Evolutionary conservation across 352 stramenopile species (phyloP).

Genomic region (Phytopythium litorale): DNA sequence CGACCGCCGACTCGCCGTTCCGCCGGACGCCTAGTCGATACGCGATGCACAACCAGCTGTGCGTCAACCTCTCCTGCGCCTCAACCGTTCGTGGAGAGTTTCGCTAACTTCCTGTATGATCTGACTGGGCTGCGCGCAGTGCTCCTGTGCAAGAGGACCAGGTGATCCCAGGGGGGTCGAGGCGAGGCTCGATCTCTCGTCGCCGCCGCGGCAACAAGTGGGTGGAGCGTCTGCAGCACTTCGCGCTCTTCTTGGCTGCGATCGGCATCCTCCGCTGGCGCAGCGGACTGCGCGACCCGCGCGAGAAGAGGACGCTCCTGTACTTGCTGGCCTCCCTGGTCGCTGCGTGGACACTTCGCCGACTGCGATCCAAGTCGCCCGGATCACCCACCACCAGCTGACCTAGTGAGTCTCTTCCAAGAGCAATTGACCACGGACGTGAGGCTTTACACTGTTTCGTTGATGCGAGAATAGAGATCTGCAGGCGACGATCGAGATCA

Average conservation of each 20-base stretch:
- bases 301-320: constrained; percentile 54
- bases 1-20: constrained; percentile 44
- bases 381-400: constrained; percentile 8
- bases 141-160: constrained; percentile 64
- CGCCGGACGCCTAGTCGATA: constrained; percentile 52
- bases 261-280: constrained; percentile 46
- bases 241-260: constrained; percentile 34
- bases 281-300: constrained; percentile 34
- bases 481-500: neutral
- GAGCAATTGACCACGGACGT: neutral
- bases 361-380: constrained; percentile 33
- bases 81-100: neutral
- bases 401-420: neutral
- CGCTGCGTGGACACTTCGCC: constrained; percentile 51
- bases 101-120: neutral
- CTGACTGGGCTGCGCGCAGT: constrained; percentile 13
- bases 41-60: constrained; percentile 36
- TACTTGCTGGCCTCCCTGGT: constrained; percentile 65
- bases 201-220: constrained; percentile 26
- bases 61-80: constrained; percentile 9
- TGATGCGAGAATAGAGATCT: neutral
- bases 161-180: constrained; percentile 20
- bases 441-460: neutral
- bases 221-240: constrained; percentile 28
- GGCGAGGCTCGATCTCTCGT: constrained; percentile 13